Evolutionary conservation across 768 basidiomycete genomes (phyloP).

Genomic region (Porphyrellus cyaneotinctus): DNA sequence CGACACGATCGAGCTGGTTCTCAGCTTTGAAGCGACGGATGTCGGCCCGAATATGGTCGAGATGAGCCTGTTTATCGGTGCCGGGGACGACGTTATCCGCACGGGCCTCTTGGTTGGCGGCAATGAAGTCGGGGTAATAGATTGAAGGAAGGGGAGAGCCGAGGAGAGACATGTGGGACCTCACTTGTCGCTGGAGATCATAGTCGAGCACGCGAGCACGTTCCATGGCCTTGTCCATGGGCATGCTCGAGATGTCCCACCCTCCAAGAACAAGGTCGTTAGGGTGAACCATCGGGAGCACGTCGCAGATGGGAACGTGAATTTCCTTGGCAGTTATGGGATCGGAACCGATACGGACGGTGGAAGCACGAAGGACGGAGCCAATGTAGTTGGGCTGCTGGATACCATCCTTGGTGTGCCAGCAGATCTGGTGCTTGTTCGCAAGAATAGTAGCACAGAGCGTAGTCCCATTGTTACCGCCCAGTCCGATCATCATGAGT

Average conservation of each 20-base stretch:
- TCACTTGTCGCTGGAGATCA: constrained; percentile 94
- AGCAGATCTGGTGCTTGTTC: constrained; percentile 90
- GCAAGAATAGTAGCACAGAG: constrained; percentile 93
- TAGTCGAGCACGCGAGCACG: constrained; percentile 93
- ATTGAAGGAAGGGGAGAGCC: constrained; percentile 88
- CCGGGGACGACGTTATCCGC: constrained; percentile 93
- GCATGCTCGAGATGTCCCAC: constrained; percentile 90
- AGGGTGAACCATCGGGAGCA: constrained; percentile 96
- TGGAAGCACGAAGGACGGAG: constrained; percentile 93
- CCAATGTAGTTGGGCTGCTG: constrained; percentile 98
- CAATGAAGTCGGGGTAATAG: constrained; percentile 97
- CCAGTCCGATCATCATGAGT: constrained; percentile 94
- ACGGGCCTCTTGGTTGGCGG: constrained; percentile 94
- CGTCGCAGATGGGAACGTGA: constrained; percentile 85
- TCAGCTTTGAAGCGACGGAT: constrained; percentile 89
- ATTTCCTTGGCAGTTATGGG: constrained; percentile 80
- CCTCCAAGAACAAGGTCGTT: constrained; percentile 97
- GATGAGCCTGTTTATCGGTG: constrained; percentile 80
- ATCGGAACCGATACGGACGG: constrained; percentile 86
- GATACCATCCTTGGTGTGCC: constrained; percentile 89
- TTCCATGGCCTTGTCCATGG: constrained; percentile 89
- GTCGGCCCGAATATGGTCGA: constrained; percentile 88
- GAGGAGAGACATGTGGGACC: constrained; percentile 74
- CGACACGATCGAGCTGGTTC: constrained; percentile 78
- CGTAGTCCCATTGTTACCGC: constrained; percentile 97